These are phyloP conservation scores for Skeletonema tropicum DNA, from an alignment of 108 stramenopile genomes.

Conservation along the genomic window DNA sequence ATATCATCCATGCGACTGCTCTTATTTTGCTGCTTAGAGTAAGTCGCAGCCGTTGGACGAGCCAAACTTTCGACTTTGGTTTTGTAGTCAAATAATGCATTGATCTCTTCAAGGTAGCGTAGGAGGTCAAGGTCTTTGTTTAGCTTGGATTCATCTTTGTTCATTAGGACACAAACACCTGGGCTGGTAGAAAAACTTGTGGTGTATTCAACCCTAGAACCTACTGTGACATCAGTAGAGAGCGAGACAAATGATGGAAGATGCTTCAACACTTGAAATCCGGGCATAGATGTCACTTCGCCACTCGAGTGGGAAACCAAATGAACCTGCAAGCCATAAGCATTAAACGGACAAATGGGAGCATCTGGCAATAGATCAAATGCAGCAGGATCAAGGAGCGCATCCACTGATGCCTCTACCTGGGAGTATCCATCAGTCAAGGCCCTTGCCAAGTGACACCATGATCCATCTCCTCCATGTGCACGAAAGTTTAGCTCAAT, in stretches of 20 bases:
- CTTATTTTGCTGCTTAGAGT: conserved; percentile 22
- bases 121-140: conserved; percentile 65
- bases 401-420: conserved; percentile 67
- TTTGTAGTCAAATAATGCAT: conserved; percentile 70
- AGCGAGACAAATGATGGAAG: conserved; percentile 64
- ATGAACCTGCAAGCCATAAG: conserved; percentile 85
- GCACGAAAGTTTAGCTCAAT: conserved; percentile 65
- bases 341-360: conserved; percentile 82
- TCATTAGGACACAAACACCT: conserved; percentile 72
- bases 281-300: conserved; percentile 61
- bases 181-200: conserved; percentile 62
- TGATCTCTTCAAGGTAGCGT: conserved; percentile 70
- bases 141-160: conserved; percentile 52
- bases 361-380: conserved; percentile 62
- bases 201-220: conserved; percentile 65
- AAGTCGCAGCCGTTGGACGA: conserved; percentile 49
- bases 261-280: conserved; percentile 63
- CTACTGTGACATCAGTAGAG: conserved; percentile 49
- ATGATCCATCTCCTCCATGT: conserved; percentile 75
- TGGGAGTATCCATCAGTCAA: conserved; percentile 56
- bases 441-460: conserved; percentile 37
- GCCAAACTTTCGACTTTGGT: conserved; percentile 56
- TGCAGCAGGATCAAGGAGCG: conserved; percentile 66
- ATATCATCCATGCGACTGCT: conserved; percentile 45
- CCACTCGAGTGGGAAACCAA: conserved; percentile 67